Percentiles rank a stretch among this genome's conserved stretches.
Evolutionary conservation across 805 yeast genomes (phyloP).

Genomic region (Metschnikowia bowlesiae): DNA sequence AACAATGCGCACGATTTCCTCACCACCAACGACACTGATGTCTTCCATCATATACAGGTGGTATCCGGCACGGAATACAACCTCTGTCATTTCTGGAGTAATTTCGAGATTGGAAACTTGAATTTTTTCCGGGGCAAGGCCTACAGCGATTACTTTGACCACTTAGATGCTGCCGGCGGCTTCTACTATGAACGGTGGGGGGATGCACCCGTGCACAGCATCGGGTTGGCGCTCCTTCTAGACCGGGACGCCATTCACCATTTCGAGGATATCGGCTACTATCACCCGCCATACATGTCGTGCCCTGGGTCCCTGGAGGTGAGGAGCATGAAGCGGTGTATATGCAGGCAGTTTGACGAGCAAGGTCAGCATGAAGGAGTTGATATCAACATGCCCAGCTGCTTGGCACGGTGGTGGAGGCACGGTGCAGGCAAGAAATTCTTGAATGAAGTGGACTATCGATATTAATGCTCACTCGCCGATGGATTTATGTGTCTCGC

Average conservation of each 20-base stretch:
- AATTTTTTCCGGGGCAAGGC: slow-evolving; percentile 46
- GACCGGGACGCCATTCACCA: slow-evolving; percentile 39
- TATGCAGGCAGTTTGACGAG: slow-evolving; percentile 22
- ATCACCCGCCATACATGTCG: slow-evolving; percentile 39
- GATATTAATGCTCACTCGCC: background rate
- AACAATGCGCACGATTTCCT: slow-evolving; percentile 46
- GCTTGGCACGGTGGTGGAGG: slow-evolving; percentile 75
- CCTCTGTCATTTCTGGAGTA: slow-evolving; percentile 73
- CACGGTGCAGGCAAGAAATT: slow-evolving; percentile 58
- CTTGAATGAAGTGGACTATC: slow-evolving; percentile 38
- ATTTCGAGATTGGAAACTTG: slow-evolving; percentile 54
- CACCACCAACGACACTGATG: slow-evolving; percentile 38
- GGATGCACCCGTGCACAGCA: slow-evolving; percentile 46
- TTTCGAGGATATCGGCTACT: slow-evolving; percentile 44
- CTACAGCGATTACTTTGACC: slow-evolving; percentile 43
- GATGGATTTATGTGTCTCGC: background rate
- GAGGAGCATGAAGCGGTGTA: slow-evolving; percentile 32
- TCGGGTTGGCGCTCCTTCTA: slow-evolving; percentile 31
- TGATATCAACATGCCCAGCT: slow-evolving; percentile 52
- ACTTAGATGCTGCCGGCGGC: slow-evolving; percentile 47
- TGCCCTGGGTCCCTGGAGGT: slow-evolving; percentile 37
- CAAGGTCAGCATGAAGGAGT: slow-evolving; percentile 27
- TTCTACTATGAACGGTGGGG: slow-evolving; percentile 62
- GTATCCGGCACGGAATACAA: slow-evolving; percentile 42
- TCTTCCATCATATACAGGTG: slow-evolving; percentile 13